Percentiles rank a stretch among this genome's conserved stretches.
phyloP scores from a whole-genome alignment of 2,329 filamentous ascomycete genomes.

The Juglanconis sp. region DNA sequence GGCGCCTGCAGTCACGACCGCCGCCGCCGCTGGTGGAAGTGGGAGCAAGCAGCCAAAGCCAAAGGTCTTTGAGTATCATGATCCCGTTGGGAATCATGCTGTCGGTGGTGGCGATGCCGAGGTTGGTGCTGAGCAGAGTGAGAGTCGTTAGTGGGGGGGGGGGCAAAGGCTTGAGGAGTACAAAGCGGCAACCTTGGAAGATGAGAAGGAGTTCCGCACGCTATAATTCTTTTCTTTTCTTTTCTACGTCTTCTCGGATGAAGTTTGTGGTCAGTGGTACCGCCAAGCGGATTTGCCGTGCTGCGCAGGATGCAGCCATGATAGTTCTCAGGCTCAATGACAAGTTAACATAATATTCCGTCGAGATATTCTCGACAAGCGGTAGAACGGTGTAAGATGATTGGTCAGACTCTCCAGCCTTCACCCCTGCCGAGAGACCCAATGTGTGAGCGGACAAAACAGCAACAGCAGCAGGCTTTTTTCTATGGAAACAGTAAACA shows the following conservation, averaged over 20 bases:
- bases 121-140: neutral
- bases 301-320: no score
- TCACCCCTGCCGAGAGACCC: neutral
- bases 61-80: slow-evolving; percentile 54
- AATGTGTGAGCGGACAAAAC: neutral
- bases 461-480: no score
- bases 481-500: neutral
- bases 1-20: slow-evolving; percentile 49
- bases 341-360: no score
- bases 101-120: neutral
- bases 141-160: neutral
- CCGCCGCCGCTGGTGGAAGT: slow-evolving; percentile 36
- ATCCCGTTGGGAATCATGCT: slow-evolving; percentile 37
- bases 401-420: neutral
- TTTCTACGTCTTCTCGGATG: no score
- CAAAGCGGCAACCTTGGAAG: no score
- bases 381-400: slow-evolving; percentile 14
- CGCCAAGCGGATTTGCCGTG: no score
- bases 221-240: no score
- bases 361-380: neutral
- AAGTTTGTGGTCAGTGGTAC: no score
- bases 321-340: no score
- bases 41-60: slow-evolving; percentile 37
- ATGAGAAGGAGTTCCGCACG: no score
- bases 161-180: neutral